Base-by-base conservation (phyloP, 768 basidiomycete species). In the Mycena epipterygia region DNA sequence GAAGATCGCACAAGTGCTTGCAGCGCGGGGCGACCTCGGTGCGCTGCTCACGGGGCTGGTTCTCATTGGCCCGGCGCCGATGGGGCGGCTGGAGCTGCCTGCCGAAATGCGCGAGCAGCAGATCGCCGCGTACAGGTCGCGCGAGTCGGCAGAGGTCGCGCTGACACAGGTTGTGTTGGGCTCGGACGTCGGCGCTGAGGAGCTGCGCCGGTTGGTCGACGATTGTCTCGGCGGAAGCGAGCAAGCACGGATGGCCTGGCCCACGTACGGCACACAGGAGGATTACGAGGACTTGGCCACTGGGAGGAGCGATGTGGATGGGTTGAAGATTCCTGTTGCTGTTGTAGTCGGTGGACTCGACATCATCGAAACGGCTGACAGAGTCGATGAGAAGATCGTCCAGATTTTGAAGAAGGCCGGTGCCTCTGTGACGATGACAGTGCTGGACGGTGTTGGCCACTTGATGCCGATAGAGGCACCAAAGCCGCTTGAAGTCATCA, bases 1-100 rank as follows among this genome's bases (percentile, higher is more conserved):
- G n/a, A n/a, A n/a, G n/a, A n/a, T n/a, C n/a, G n/a, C 64, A 23
- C 69, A 71, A 58, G 48, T 71, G 14, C 64, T 71, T 6, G 64
- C 69, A 17, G 59, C 55, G 51, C 69, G 69, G 14, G 62, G 61
- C 23, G 58, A 62, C 41, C 32, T 71, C 56, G 11, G 25, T 25
- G 37, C n/a, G n/a, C n/a, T n/a, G n/a, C n/a, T n/a, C n/a, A n/a
- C n/a, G 59, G 62, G 69, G 12, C 51, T 66, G 27, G 41, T 71
- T 13, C 62, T 71, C n/a, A 27, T 71, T 4, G 57, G 39, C 13
- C 64, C 69, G 14, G 69, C 69, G 48, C 69, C 69, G 37, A 1
- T 66, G 53, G 69, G 64, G 29, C n/a, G 25, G 53, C 48, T 71
- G 12, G 58, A 65, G 42, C 57, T 66, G 27, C 41, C 69, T 5